Base-by-base conservation (phyloP, 1,284 basidiomycete species). In the Schizopora paradoxa region DNA sequence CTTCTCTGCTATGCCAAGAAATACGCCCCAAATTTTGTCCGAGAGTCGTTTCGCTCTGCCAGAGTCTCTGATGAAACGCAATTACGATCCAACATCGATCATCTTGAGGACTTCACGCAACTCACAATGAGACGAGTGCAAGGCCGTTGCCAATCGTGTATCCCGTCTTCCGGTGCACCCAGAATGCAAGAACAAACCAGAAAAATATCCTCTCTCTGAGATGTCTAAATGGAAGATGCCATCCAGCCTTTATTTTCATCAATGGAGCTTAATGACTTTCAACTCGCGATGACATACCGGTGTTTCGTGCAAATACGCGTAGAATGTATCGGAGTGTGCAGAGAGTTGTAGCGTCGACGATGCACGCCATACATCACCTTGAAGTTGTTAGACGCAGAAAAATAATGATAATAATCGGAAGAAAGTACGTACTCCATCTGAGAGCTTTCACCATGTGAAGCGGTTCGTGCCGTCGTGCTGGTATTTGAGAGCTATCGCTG, bases 51-150 rank as follows among this genome's bases (percentile, higher is more conserved):
- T 27, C 18, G 23, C 43, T 29, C 28, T 51, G 45, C 4, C 25
- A 25, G 28, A 16, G 18, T 16, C 49, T 32, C 49, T 51, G n/a
- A n/a, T n/a, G n/a, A n/a, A n/a, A n/a, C n/a, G n/a, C n/a, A n/a
- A n/a, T n/a, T n/a, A n/a, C n/a, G n/a, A n/a, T n/a, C n/a, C n/a
- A n/a, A n/a, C n/a, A n/a, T n/a, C n/a, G n/a, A n/a, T n/a, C n/a
- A n/a, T n/a, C n/a, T n/a, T n/a, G n/a, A n/a, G n/a, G n/a, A n/a
- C n/a, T n/a, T n/a, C n/a, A n/a, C n/a, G n/a, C n/a, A n/a, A n/a
- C 48, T 41, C 32, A 50, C 48, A 27, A 38, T 33, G 38, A 45
- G 4, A 46, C 48, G 18, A 50, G 32, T 19, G 48, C 43, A 7
- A 25, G 37, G 7, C 48, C 48, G 4, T 46, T 19, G 26, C 46